Evolutionary conservation across 495 filamentous ascomycete species (phyloP).

Genomic region (Pyrenula massariospora): DNA sequence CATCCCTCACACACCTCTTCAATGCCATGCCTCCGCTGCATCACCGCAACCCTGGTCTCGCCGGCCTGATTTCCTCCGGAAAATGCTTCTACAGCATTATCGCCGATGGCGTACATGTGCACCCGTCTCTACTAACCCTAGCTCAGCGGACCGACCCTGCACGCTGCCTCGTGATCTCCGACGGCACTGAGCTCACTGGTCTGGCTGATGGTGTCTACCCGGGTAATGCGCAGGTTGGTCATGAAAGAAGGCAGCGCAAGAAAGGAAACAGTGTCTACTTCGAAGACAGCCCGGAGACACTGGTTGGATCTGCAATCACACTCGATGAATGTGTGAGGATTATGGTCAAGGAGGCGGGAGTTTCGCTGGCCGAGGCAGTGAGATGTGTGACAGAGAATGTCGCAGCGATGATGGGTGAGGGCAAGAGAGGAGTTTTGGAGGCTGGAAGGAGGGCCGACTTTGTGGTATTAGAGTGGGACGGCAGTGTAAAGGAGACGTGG

Average conservation of each 20-base stretch:
- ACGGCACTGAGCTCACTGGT: slow-evolving; percentile 35
- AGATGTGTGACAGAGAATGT: neutral
- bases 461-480: neutral
- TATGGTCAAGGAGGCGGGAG: neutral
- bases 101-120: slow-evolving; percentile 33
- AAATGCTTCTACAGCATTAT: slow-evolving; percentile 38
- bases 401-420: neutral
- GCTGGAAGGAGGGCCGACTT: neutral
- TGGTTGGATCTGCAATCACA: neutral
- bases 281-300: neutral
- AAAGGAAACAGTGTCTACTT: neutral
- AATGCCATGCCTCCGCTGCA: slow-evolving; percentile 68
- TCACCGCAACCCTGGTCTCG: slow-evolving; percentile 57
- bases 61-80: slow-evolving; percentile 30
- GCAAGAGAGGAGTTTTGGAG: neutral
- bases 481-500: neutral
- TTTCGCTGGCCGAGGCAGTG: neutral
- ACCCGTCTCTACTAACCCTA: slow-evolving; percentile 27
- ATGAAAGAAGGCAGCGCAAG: neutral
- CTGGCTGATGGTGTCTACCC: slow-evolving; percentile 47
- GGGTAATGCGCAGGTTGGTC: neutral
- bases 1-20: slow-evolving; percentile 67
- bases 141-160: slow-evolving; percentile 24
- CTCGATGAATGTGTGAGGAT: neutral
- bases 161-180: slow-evolving; percentile 32